Conservation (phyloP, 495 filamentous ascomycete species). For the Aspergillus egyptiacus region DNA sequence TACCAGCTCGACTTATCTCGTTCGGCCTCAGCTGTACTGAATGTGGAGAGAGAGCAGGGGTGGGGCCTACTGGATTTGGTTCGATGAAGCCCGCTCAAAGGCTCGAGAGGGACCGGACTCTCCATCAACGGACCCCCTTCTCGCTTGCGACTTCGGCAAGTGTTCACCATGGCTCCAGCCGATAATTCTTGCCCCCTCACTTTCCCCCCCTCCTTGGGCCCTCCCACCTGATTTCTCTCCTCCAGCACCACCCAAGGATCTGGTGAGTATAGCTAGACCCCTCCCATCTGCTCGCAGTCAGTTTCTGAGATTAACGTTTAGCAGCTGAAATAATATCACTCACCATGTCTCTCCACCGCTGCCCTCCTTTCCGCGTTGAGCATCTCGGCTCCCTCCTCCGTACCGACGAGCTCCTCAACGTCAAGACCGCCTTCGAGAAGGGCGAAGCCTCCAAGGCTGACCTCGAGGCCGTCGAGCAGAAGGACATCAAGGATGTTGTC, state of each 20-base stretch:
- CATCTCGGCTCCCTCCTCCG: conserved; percentile 78
- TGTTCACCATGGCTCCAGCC: not conserved
- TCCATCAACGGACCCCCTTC: too few relatives aligned
- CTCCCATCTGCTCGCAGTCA: not conserved
- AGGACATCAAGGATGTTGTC: conserved; percentile 60
- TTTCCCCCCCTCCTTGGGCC: not conserved
- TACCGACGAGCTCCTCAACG: conserved; percentile 61
- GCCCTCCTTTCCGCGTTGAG: conserved; percentile 76
- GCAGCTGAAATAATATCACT: conserved; percentile 5
- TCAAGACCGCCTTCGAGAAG: conserved; percentile 52
- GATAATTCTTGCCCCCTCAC: conserved; percentile 4
- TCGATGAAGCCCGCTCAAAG: not conserved
- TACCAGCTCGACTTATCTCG: not conserved
- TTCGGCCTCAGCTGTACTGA: not conserved
- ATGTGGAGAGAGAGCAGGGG: conserved; percentile 4
- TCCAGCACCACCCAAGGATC: not conserved
- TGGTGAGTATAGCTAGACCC: conserved; percentile 2
- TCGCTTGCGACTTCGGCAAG: conserved; percentile 5
- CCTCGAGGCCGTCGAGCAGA: conserved; percentile 52
- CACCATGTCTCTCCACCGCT: conserved; percentile 46
- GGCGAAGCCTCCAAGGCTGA: conserved; percentile 34
- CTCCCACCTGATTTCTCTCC: not conserved
- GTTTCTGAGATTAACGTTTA: not conserved
- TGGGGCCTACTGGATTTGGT: conserved; percentile 4
- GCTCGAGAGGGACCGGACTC: not conserved